Conservation (phyloP, 192 early-diverging fungal genomes). For the Linnemannia zychae region DNA sequence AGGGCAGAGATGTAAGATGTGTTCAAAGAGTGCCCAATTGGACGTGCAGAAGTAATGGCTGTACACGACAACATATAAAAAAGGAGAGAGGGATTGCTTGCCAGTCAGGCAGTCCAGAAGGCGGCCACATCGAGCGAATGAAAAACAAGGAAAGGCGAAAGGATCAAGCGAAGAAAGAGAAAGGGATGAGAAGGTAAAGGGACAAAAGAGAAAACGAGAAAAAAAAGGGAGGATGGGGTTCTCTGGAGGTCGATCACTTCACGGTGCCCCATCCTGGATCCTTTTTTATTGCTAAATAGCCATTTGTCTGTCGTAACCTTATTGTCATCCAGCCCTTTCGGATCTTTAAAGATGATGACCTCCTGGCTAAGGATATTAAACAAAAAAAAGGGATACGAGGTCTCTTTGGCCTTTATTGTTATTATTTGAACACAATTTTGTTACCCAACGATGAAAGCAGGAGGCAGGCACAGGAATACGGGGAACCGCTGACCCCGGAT, state of each 20-base stretch:
- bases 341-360: background rate
- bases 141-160: background rate
- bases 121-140: background rate
- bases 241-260: background rate
- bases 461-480: constrained; percentile 16
- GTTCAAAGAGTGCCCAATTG: background rate
- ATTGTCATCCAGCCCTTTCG: background rate
- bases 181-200: background rate
- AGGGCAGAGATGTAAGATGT: background rate
- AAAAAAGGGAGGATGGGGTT: background rate
- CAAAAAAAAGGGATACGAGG: background rate
- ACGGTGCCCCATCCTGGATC: background rate
- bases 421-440: background rate
- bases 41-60: background rate
- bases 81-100: background rate
- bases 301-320: background rate
- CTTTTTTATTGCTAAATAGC: background rate
- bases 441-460: constrained; percentile 10
- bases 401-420: background rate
- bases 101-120: background rate
- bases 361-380: background rate
- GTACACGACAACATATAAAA: background rate
- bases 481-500: background rate
- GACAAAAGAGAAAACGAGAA: background rate
- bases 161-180: background rate